phyloP scores from a whole-genome alignment of 2,329 filamentous ascomycete genomes.

The Talaromyces islandicus region DNA sequence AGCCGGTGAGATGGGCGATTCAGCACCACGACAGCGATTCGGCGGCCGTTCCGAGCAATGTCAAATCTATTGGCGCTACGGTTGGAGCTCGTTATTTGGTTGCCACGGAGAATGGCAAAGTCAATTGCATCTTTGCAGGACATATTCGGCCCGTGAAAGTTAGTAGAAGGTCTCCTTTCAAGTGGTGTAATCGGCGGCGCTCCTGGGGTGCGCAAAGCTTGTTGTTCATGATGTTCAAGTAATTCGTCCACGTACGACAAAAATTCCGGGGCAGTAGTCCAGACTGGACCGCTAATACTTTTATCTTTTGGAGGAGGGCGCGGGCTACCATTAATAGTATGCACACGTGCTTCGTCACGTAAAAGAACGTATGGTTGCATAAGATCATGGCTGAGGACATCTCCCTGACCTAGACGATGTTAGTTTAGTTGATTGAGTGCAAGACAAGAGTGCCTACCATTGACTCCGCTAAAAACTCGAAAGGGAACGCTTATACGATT shows the following conservation, averaged over 20 bases:
- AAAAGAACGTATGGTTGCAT: constrained; percentile 91
- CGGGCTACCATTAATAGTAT: constrained; percentile 38
- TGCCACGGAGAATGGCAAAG: constrained; percentile 79
- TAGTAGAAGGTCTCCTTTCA: constrained; percentile 51
- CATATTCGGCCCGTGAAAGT: constrained; percentile 43
- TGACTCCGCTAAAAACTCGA: constrained; percentile 86
- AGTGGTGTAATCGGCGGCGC: constrained; percentile 68
- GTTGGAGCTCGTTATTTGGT: constrained; percentile 59
- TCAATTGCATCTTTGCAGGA: constrained; percentile 82
- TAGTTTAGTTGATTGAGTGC: not conserved
- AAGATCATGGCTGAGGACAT: constrained; percentile 85
- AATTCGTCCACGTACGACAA: constrained; percentile 72
- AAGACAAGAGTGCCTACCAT: constrained; percentile 45
- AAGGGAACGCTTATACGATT: constrained; percentile 91
- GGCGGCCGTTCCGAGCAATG: constrained; percentile 83
- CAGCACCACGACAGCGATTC: constrained; percentile 85
- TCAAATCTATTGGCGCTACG: constrained; percentile 91
- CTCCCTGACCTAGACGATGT: constrained; percentile 56
- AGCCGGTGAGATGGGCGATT: constrained; percentile 82
- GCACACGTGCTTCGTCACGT: constrained; percentile 70
- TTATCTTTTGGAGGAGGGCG: constrained; percentile 35
- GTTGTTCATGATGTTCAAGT: constrained; percentile 41
- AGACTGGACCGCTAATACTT: constrained; percentile 38
- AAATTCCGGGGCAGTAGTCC: constrained; percentile 57
- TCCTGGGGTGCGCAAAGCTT: constrained; percentile 49